Conservation (phyloP, 129 eudicot species). For the Apium graveolens region DNA sequence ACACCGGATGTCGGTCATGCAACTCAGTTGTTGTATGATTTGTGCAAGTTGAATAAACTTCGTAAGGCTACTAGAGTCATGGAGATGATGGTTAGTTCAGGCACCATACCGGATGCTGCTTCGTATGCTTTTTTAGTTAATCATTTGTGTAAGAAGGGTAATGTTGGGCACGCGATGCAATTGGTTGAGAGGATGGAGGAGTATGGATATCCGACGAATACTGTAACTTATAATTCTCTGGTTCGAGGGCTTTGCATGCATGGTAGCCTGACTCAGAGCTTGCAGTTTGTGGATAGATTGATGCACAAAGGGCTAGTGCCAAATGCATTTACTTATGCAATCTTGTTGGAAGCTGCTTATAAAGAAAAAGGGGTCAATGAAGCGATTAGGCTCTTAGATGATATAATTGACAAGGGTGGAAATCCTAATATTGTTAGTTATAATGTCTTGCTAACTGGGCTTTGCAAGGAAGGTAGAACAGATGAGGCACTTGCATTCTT, state of each 20-base stretch:
- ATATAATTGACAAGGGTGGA: conserved; percentile 59
- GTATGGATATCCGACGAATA: conserved; percentile 55
- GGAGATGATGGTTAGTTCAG: conserved; percentile 77
- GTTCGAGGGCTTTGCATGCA: conserved; percentile 71
- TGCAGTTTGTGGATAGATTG: conserved; percentile 59
- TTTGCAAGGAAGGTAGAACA: conserved; percentile 62
- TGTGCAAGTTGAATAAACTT: conserved; percentile 47
- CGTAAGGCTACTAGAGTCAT: conserved; percentile 65
- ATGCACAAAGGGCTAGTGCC: conserved; percentile 60
- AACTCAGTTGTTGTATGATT: conserved; percentile 63
- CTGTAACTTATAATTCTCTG: conserved; percentile 58
- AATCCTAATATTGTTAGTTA: conserved; percentile 76
- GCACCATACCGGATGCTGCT: conserved; percentile 51
- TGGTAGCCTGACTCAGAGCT: conserved; percentile 48
- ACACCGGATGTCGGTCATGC: conserved; percentile 66
- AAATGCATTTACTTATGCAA: conserved; percentile 62
- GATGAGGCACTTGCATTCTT: conserved; percentile 68
- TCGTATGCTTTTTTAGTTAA: conserved; percentile 55
- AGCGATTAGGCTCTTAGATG: conserved; percentile 61
- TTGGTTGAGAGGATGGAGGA: conserved; percentile 77
- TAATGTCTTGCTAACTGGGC: conserved; percentile 70
- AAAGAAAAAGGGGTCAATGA: conserved; percentile 72
- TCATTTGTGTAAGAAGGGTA: conserved; percentile 59
- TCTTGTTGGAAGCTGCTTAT: conserved; percentile 76
- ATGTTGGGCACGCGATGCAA: conserved; percentile 74